These are phyloP conservation scores for Gymnopilus junonius DNA, from an alignment of 768 basidiomycete genomes.

Conservation along the genomic window DNA sequence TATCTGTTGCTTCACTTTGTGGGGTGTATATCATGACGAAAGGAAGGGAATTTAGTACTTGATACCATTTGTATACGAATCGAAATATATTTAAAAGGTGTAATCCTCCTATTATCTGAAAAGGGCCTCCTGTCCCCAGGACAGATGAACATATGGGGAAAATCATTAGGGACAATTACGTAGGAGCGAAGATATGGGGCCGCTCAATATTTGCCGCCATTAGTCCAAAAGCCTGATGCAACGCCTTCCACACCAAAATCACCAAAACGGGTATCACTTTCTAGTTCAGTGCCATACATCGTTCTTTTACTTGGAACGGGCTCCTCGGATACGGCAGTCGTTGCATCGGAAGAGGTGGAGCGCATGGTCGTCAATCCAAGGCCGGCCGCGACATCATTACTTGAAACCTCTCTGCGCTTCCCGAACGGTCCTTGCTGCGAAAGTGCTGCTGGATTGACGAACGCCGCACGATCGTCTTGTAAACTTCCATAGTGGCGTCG, in stretches of 20 bases:
- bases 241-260: constrained; percentile 84
- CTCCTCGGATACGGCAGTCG: constrained; percentile 12
- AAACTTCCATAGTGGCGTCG: constrained; percentile 43
- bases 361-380: constrained; percentile 46
- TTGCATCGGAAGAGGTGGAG: constrained; percentile 27
- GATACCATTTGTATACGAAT: background rate
- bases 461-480: constrained; percentile 33
- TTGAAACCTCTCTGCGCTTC: constrained; percentile 36
- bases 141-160: constrained; percentile 6
- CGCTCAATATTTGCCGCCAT: constrained; percentile 44
- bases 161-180: constrained; percentile 8
- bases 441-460: constrained; percentile 45
- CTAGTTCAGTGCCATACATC: constrained; percentile 85
- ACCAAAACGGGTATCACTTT: constrained; percentile 82
- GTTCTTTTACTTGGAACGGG: constrained; percentile 60
- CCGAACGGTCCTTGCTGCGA: constrained; percentile 30
- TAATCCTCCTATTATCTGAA: background rate
- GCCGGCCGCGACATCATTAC: constrained; percentile 50
- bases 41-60: background rate
- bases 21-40: background rate
- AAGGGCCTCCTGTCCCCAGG: background rate
- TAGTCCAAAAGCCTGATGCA: constrained; percentile 72
- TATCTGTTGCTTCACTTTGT: background rate
- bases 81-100: background rate
- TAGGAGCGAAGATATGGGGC: background rate